Evolutionary conservation across 176 grass and related monocot species (phyloP).

Genomic region (Oryza nivara): DNA sequence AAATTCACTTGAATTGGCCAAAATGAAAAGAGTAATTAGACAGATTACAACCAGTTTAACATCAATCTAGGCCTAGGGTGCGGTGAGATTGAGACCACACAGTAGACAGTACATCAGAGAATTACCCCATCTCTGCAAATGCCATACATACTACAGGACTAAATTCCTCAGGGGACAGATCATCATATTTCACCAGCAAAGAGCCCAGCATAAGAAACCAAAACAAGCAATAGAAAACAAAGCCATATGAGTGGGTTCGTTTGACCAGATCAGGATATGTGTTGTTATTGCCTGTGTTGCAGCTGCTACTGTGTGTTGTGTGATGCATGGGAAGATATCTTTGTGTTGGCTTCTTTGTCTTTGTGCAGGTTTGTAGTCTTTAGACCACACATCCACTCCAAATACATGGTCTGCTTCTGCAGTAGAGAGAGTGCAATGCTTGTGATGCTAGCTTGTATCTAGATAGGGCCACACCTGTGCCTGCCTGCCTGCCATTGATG

Average conservation of each 20-base stretch:
- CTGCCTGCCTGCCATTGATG: constrained; percentile 43
- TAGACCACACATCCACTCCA: constrained; percentile 34
- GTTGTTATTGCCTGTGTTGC: not conserved
- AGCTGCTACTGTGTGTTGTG: constrained; percentile 26
- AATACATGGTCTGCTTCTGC: not conserved
- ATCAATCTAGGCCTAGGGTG: not conserved
- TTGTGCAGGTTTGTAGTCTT: constrained; percentile 48
- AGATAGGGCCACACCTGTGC: constrained; percentile 39
- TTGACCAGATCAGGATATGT: constrained; percentile 63
- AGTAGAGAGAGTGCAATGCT: not conserved
- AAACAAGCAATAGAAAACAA: constrained; percentile 48
- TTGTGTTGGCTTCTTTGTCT: constrained; percentile 59
- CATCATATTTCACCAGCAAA: constrained; percentile 33
- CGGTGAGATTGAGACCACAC: constrained; percentile 1
- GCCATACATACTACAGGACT: constrained; percentile 2
- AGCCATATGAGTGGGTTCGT: constrained; percentile 37
- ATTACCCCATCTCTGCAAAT: not conserved
- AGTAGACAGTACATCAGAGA: not conserved
- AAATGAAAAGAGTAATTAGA: not conserved
- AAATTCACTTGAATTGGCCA: not conserved
- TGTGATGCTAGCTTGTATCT: not conserved
- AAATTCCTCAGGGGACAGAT: constrained; percentile 20
- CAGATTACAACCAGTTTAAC: not conserved
- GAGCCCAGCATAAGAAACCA: constrained; percentile 31
- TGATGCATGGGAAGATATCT: constrained; percentile 50